Percentiles rank a stretch among this genome's conserved stretches.
phyloP scores from a whole-genome alignment of 2,329 filamentous ascomycete genomes.

The Penicillium crustosum region DNA sequence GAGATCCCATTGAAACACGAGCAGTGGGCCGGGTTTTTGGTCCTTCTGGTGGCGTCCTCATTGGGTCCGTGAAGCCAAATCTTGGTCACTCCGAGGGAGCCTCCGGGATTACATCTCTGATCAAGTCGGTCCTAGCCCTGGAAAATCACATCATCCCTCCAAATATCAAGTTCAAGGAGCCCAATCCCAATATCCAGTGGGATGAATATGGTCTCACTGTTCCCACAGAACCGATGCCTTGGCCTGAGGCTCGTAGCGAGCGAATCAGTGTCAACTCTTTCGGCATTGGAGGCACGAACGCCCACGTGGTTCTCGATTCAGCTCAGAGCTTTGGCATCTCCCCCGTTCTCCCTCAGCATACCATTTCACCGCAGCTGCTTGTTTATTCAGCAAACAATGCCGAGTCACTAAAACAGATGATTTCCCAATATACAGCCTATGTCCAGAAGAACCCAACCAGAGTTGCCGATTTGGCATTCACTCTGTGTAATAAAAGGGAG shows the following conservation, averaged over 20 bases:
- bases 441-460: not conserved
- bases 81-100: constrained; percentile 54
- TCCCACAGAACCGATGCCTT: constrained; percentile 4
- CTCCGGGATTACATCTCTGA: constrained; percentile 46
- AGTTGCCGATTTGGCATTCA: constrained; percentile 12
- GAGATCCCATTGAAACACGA: constrained; percentile 30
- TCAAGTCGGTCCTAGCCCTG: constrained; percentile 33
- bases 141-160: constrained; percentile 41
- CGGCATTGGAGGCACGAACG: constrained; percentile 24
- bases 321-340: not conserved
- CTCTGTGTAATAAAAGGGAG: constrained; percentile 9
- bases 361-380: not conserved
- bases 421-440: not conserved
- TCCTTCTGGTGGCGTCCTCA: not conserved
- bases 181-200: constrained; percentile 8
- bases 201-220: constrained; percentile 4
- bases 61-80: constrained; percentile 18
- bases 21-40: constrained; percentile 27
- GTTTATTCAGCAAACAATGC: constrained; percentile 11
- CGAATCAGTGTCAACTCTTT: constrained; percentile 20
- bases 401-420: not conserved
- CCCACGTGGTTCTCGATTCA: constrained; percentile 19
- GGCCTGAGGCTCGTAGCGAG: constrained; percentile 8
- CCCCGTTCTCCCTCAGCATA: not conserved
- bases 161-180: constrained; percentile 39